phyloP scores from a whole-genome alignment of 331 rosid species.

The Quercus tomentella region DNA sequence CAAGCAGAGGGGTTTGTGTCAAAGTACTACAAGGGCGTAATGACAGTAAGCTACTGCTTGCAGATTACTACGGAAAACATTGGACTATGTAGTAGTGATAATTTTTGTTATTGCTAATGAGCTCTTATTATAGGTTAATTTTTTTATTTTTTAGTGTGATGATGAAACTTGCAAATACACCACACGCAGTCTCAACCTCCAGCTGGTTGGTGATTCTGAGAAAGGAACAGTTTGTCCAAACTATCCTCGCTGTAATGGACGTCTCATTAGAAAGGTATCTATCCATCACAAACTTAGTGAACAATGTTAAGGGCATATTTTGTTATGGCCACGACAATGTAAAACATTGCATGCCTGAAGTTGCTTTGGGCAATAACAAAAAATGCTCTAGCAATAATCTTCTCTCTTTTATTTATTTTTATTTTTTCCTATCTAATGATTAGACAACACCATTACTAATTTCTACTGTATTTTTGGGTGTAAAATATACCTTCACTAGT shows the following conservation, averaged over 20 bases:
- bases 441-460: not conserved
- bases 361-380: not conserved
- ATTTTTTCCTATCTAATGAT: not conserved
- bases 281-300: slow-evolving; percentile 14
- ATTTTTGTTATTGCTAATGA: not conserved
- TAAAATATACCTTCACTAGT: slow-evolving; percentile 37
- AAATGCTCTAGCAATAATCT: not conserved
- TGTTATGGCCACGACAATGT: not conserved
- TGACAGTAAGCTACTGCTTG: slow-evolving; percentile 53
- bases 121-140: not conserved
- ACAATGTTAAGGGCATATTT: not conserved
- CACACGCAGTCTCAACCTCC: slow-evolving; percentile 72
- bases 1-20: slow-evolving; percentile 72
- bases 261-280: slow-evolving; percentile 71
- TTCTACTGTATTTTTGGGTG: not conserved
- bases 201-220: slow-evolving; percentile 82
- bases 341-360: not conserved
- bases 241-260: slow-evolving; percentile 88
- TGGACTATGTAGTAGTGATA: not conserved
- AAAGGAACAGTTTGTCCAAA: slow-evolving; percentile 92
- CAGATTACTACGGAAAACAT: not conserved
- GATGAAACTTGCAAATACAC: slow-evolving; percentile 85
- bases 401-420: too few species aligned
- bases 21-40: slow-evolving; percentile 63
- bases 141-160: slow-evolving; percentile 66